Evolutionary conservation across 192 early-diverging fungal genomes (phyloP), one percentile per base, ranked within the genome.

Genomic region (Funneliformis geosporum): DNA sequence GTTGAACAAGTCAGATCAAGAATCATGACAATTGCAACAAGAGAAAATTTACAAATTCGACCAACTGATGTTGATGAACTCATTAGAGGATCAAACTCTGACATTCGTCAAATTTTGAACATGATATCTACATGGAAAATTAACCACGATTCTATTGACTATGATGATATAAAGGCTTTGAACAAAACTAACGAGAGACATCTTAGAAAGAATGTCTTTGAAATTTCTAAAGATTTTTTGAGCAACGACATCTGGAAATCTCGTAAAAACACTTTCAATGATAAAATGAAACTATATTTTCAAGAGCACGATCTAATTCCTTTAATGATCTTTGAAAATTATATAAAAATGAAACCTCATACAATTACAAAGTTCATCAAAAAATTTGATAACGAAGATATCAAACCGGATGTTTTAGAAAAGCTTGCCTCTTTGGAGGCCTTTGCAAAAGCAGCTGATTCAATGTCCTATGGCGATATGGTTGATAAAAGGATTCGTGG

Each of bases 61-160:
- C 9, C 14, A 38, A 75, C 82, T 80, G 94, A 93, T 0, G 84
- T 99, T 38, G 92, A 89, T 43, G 89, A 95, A 81, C 83, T 99
- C 47, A 93, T 97, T 23, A 82, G 86, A 75, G 87, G 88, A 8
- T 96, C 97, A 0, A 90, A 90, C 55, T 92, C 91, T 33, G 98
- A 99, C 84, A 96, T 99, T 83, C 94, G 98, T 5, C 98, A 99
- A 85, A 92, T 99, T 73, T 87, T 99, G 68, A 99, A 97, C 81
- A 87, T 97, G 75, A 80, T 99, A 68, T 97, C 96, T 1, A 95
- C 94, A n/a, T 99, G 94, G 83, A 89, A 94, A 64, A 82, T 98
- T 55, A 84, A 84, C 25, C 82, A 86, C 60, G 83, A 83, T 25
- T 83, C 84, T 3, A 91, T 99, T 89, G 83, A 88, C 25, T 99